Conservation (phyloP, 306 rosid genomes). For the Cicer bijugum region DNA sequence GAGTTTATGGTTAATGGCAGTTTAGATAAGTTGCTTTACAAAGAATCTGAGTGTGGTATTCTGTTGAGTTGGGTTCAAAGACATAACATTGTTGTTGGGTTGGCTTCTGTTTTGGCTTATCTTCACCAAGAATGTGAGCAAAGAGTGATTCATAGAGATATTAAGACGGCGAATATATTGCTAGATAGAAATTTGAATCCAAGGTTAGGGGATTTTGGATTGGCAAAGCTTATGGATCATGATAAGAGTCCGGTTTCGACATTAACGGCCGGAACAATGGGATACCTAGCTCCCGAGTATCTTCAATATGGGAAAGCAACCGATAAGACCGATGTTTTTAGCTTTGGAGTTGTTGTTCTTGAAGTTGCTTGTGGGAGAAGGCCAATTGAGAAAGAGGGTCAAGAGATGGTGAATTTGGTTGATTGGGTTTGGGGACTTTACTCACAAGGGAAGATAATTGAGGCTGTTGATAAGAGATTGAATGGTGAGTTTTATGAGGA, state of each 20-base stretch:
- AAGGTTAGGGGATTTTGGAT: conserved; percentile 72
- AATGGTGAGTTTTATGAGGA: conserved; percentile 44
- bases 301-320: conserved; percentile 80
- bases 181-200: conserved; percentile 61
- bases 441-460: conserved; percentile 45
- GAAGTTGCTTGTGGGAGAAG: conserved; percentile 54
- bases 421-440: conserved; percentile 53
- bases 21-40: conserved; percentile 45
- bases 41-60: conserved; percentile 19
- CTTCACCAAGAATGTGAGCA: conserved; percentile 83
- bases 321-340: conserved; percentile 75
- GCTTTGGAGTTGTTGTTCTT: conserved; percentile 73
- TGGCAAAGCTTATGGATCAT: conserved; percentile 88
- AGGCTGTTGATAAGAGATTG: conserved; percentile 44
- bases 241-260: conserved; percentile 84
- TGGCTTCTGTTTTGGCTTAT: conserved; percentile 55
- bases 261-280: conserved; percentile 81
- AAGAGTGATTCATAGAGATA: conserved; percentile 77
- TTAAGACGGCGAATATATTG: conserved; percentile 71
- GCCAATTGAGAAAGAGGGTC: conserved; percentile 49
- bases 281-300: conserved; percentile 87
- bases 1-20: conserved; percentile 58
- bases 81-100: conserved; percentile 42
- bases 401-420: conserved; percentile 47
- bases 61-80: conserved; percentile 47